Evolutionary conservation across 331 rosid genomes (phyloP), one percentile per base, ranked within the genome.

Genomic region (Rosa hybrid): DNA sequence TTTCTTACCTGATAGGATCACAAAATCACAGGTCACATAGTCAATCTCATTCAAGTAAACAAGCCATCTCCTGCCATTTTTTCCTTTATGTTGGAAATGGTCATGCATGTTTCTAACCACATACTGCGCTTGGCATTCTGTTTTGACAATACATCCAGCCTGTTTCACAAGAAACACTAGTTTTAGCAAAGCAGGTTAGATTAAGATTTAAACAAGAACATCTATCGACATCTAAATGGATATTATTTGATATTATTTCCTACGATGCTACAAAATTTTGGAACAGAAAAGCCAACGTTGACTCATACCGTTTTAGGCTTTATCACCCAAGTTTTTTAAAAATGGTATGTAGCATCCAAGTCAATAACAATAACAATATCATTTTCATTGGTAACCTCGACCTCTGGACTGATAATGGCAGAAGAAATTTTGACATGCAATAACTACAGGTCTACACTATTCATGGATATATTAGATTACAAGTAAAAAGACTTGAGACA

Each of bases 41-140:
- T 84, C 84, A 49, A 73, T 81, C 82, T 84, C 87, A 68, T 81
- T 81, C 54, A 81, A 72, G 85, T 72, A 84, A 59, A 84, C 82
- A 7, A 23, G 71, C 87, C 85, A 84, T 84, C 85, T 84, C 78
- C 54, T 75, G 39, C 60, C 3, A n/a, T 17, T 60, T 76, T 60
- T 60, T n/a, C 82, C 79, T 76, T 57, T 78, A 48, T 62, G 67
- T 77, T 48, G 77, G 65, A 41, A 62, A 59, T 2, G 34, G 38
- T 62, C 78, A 53, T 21, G 8, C 39, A 39, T 5, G 59, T 72
- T 84, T 68, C 44, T 67, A 48, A 84, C 80, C 17, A 84, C 87
- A 50, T 65, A 77, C 74, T 77, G 82, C n/a, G 21, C 87, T 65
- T 77, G 77, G 20, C 80, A 67, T 72, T 75, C 72, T 54, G 82